Evolutionary conservation across 2,329 filamentous ascomycete genomes (phyloP), one percentile per base, ranked within the genome.

Genomic region (Colletotrichum trifolii): DNA sequence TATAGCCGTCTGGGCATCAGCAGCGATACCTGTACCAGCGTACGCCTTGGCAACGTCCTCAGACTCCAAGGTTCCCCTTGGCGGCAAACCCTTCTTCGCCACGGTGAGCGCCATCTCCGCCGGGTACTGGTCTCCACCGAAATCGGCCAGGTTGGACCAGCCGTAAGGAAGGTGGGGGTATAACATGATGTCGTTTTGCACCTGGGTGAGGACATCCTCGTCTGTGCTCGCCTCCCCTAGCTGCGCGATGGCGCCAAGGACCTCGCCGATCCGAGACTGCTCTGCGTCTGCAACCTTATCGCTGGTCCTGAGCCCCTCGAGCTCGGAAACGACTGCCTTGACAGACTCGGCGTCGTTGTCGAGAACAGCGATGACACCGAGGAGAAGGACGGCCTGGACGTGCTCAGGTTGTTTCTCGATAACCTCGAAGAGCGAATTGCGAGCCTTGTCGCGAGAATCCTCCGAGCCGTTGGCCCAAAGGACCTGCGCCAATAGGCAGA

Each of bases 381-480:
- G 83, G 4, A 98, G 84, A 1, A 94, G 85, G 2, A 96, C 87
- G 0, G 93, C 91, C 67, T 90, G 90, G 1, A 97, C 86, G 69
- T 98, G 94, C 1, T 89, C 86, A 0, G 92, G 87, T 54, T 91
- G 81, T 54, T 82, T 85, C 71, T 94, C 92, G 11, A 97, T 89
- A 40, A 91, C 89, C 12, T 89, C 89, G 72, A 97, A 95, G 1
- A 99, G 84, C 68, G 92, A 87, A 56, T 91, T 89, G 4, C 93
- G 87, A 13, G 95, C 94, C 67, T 91, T 88, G 54, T 90, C 87
- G 50, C 90, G 88, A 60, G 94, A 91, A 1, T 89, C 84, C 7
- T 90, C 87, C 0, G 89, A 88, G 8, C 92, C 94, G 69, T 93
- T 93, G 0, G 94, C 94, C 95, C 96, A 99, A 0, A 98, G 84